Base-by-base conservation (phyloP, 2,329 filamentous ascomycete genomes). In the Dothistroma septosporum region DNA sequence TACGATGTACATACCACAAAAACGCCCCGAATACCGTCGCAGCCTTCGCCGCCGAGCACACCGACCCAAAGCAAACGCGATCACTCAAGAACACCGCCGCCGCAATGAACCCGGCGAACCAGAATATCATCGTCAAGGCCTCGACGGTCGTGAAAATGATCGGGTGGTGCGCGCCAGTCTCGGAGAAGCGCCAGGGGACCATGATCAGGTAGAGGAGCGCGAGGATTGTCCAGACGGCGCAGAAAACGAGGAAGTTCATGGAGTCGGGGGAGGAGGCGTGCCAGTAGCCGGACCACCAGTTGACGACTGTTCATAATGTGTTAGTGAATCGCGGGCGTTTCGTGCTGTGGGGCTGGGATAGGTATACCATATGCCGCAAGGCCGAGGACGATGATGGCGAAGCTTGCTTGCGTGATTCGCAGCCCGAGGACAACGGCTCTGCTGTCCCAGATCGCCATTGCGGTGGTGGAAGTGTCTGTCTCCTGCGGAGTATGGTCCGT, bases 81-180 rank as follows among this genome's bases (percentile, higher is more conserved):
- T 83, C 80, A 57, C 83, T 83, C 60, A 91, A 76, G 58, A 80
- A 80, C 21, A 86, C 87, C 0, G 88, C 91, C 11, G 92, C 76
- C 0, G 91, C 90, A 66, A 95, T 87, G 69, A 91, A 89, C 7
- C 91, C 91, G 0, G 88, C 87, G 72, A 97, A 94, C 92, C 92
- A 96, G 79, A 95, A 95, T 59, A 95, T 81, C 77, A 88, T 87
- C 10, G 90, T 94, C 24, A 94, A 66, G 52, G 79, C 80, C 70
- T 95, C 89, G 33, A 90, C 80, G 1, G 70, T 86, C 19, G 92
- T 78, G 16, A 91, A 83, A 49, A 82, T 85, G 55, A 85, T 84
- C 56, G 82, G 83, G 74, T 91, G 85, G 68, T 87, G 86, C 11
- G 85, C 69, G n/a, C 53, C 33, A 24, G 78, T 78, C 28, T 69